Conservation (phyloP, 2,329 filamentous ascomycete species). For the Fusarium abutilonis region DNA sequence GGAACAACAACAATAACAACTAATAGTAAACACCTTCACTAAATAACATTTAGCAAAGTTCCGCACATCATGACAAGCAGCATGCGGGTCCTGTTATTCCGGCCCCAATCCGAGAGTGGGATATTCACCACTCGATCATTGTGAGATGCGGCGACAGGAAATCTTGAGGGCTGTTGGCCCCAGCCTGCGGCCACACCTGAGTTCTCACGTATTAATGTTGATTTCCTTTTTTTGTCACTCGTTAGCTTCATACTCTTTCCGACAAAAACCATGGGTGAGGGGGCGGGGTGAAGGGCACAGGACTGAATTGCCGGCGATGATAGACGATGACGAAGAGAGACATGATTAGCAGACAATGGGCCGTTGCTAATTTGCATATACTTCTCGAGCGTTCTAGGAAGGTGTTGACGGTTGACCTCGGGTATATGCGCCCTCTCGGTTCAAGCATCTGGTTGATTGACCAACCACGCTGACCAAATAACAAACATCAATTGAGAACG, state of each 20-base stretch:
- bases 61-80: conserved; percentile 7
- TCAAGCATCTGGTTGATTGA: neutral
- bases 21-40: no score
- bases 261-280: conserved; percentile 10
- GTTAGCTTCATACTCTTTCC: conserved; percentile 9
- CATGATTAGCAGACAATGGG: neutral
- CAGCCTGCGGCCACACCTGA: conserved; percentile 14
- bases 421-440: neutral
- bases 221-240: conserved; percentile 17
- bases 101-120: conserved; percentile 1
- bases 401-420: neutral
- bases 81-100: conserved; percentile 9
- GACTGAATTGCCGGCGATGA: conserved; percentile 28
- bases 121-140: conserved; percentile 4
- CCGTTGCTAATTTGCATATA: conserved; percentile 5
- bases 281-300: conserved; percentile 10
- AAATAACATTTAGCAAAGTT: conserved; percentile 1
- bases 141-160: conserved; percentile 14
- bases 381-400: conserved; percentile 2
- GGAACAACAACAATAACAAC: conserved; percentile 1
- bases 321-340: conserved; percentile 29
- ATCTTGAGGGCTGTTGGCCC: conserved; percentile 14
- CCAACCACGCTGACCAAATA: neutral
- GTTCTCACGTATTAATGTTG: conserved; percentile 12
- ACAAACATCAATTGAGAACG: neutral